Percentiles rank a stretch among this genome's conserved stretches.
Evolutionary conservation across 2,329 filamentous ascomycete genomes (phyloP).

Genomic region (Teratosphaeria pseudoeucalypti): DNA sequence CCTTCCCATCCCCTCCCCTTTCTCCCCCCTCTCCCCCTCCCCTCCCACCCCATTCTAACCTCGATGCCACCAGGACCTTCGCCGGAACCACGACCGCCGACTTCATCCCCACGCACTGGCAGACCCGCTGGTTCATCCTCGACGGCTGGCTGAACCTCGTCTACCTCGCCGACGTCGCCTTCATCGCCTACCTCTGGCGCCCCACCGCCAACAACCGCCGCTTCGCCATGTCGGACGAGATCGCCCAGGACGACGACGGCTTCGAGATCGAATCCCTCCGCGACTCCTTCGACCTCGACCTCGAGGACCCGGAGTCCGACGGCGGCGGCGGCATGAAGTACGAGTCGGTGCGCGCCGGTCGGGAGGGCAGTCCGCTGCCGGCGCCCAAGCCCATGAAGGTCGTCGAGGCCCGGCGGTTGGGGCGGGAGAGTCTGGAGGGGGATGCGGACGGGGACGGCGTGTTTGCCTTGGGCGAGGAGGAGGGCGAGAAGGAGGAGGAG

Average conservation of each 20-base stretch:
- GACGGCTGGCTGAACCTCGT: slow-evolving; percentile 97
- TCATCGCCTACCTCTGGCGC: slow-evolving; percentile 91
- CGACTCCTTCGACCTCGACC: slow-evolving; percentile 54
- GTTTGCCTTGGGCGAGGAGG: slow-evolving; percentile 69
- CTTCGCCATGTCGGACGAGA: slow-evolving; percentile 98
- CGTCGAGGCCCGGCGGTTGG: slow-evolving; percentile 27
- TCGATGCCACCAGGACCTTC: slow-evolving; percentile 47
- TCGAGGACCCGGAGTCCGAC: slow-evolving; percentile 27
- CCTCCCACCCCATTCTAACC: neutral
- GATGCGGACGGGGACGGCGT: slow-evolving; percentile 57
- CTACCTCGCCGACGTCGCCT: slow-evolving; percentile 86
- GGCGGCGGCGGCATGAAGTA: slow-evolving; percentile 10
- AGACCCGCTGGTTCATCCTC: slow-evolving; percentile 91
- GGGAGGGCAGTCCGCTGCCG: slow-evolving; percentile 39
- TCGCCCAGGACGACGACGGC: slow-evolving; percentile 95
- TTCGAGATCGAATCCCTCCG: slow-evolving; percentile 94
- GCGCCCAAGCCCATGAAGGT: slow-evolving; percentile 42
- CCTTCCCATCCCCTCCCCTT: neutral
- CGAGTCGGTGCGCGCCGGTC: neutral
- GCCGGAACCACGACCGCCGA: slow-evolving; percentile 74
- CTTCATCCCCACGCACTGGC: slow-evolving; percentile 95
- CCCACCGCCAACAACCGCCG: slow-evolving; percentile 93
- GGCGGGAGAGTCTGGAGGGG: slow-evolving; percentile 61
- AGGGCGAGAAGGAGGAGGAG: slow-evolving; percentile 35
- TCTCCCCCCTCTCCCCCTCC: no score